Conservation (phyloP, 1,284 basidiomycete species). For the Taiwanofungus camphoratus region DNA sequence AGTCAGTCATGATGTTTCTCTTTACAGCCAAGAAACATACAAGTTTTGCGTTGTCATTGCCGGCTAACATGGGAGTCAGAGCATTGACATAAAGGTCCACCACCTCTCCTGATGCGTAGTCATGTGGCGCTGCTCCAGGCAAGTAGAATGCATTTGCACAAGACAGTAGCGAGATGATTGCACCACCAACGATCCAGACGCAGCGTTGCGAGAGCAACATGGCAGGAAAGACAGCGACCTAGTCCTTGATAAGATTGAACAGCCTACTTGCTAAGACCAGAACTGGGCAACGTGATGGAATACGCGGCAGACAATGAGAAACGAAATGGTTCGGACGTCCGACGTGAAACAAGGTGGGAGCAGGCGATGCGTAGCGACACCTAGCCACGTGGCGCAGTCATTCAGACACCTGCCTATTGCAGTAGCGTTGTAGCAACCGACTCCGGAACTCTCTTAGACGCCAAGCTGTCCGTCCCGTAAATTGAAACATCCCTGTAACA, state of each 20-base stretch:
- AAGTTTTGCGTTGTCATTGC: slow-evolving; percentile 70
- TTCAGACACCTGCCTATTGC: too few species aligned
- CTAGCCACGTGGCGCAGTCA: too few species aligned
- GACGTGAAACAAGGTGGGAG: not conserved
- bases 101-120: slow-evolving; percentile 64
- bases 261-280: too few species aligned
- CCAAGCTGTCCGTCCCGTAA: too few species aligned
- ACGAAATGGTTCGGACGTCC: too few species aligned
- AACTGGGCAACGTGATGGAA: too few species aligned
- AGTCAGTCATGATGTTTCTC: not conserved
- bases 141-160: slow-evolving; percentile 54
- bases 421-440: too few species aligned
- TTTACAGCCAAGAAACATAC: slow-evolving; percentile 35
- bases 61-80: slow-evolving; percentile 77
- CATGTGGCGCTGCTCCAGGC: slow-evolving; percentile 76
- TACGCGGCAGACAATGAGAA: too few species aligned
- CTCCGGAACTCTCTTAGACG: too few species aligned
- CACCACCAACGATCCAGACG: slow-evolving; percentile 14
- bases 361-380: slow-evolving; percentile 1
- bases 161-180: slow-evolving; percentile 20
- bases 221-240: not conserved
- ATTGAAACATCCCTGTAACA: too few species aligned
- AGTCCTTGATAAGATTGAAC: too few species aligned
- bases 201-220: slow-evolving; percentile 4
- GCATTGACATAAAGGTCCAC: slow-evolving; percentile 84